Base-by-base conservation (phyloP, 768 basidiomycete genomes). In the Tylopilus intermedius region DNA sequence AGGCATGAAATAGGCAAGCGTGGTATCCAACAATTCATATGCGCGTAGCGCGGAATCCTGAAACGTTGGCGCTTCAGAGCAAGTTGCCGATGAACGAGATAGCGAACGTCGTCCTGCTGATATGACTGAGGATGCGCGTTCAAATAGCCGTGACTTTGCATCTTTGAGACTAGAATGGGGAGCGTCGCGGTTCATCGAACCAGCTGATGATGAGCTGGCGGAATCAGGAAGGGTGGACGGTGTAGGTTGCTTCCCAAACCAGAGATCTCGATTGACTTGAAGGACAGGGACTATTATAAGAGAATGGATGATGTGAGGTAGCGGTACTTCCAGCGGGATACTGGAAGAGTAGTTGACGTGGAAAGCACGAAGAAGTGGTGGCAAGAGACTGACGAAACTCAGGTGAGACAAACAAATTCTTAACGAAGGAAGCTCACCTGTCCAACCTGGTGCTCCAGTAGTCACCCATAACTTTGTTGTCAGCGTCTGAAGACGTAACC, bases 261-360 rank as follows among this genome's bases (percentile, higher is more conserved):
- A 91, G 39, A 78, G 63, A 30, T 73, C 58, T 47, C 76, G 79
- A 49, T 86, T 75, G 44, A 76, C 67, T 11, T 82, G 67, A 33
- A 75, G 70, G 49, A 90, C 74, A 40, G 94, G 94, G 51, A 94
- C 79, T 32, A 78, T 80, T 54, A 94, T 88, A 42, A 96, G 77
- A 9, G 82, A 74, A 63, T 96, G 90, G 38, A 95, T 85, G 49
- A 85, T 77, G 55, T 95, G 88, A 1, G 88, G 84, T 32, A 96
- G 70, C 0, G 94, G 91, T 0, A 85, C 70, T 0, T 81, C 72
- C 35, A 95, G 72, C 2, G 90, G 91, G 3, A 74, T 75, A 9
- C 79, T 77, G 47, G 79, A 82, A 5, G 79, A 75, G 4, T 79
- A 82, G 22, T 88, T 76, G n/a, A 75, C 62, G 56, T 81, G 76